phyloP scores from a whole-genome alignment of 768 basidiomycete genomes.

The Boletus barrowsii region DNA sequence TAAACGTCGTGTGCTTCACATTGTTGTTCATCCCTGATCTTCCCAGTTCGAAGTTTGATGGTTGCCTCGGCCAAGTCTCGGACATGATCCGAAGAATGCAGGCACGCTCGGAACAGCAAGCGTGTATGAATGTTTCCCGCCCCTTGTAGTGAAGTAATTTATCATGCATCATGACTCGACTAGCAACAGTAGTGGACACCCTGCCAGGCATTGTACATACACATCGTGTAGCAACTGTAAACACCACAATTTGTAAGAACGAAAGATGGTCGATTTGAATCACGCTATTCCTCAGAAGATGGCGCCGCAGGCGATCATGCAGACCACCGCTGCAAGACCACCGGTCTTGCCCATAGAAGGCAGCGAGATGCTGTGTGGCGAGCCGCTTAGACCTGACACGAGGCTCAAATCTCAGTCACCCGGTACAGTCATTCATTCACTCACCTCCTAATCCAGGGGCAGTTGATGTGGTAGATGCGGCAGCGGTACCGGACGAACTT shows the following conservation, averaged over 20 bases:
- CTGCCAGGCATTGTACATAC: too few relatives aligned
- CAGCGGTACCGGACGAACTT: neutral
- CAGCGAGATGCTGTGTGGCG: conserved; percentile 8
- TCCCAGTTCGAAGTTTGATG: conserved; percentile 18
- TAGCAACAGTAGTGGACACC: too few relatives aligned
- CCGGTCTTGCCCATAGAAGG: neutral
- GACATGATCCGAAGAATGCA: neutral
- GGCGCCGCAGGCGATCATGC: conserved; percentile 2
- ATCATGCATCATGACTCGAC: neutral
- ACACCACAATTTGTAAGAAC: too few relatives aligned
- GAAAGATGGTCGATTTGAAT: too few relatives aligned
- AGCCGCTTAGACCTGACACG: neutral
- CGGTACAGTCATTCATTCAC: neutral
- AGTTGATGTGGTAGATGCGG: neutral
- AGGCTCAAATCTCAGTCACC: neutral
- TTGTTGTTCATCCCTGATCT: neutral
- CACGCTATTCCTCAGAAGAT: neutral
- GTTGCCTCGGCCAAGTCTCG: conserved; percentile 12
- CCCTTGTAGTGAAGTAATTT: neutral
- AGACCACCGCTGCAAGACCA: conserved; percentile 6
- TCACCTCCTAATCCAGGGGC: neutral
- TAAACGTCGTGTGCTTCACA: neutral
- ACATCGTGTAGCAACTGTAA: too few relatives aligned
- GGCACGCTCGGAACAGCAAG: neutral
- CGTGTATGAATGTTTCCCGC: neutral